Percentiles rank a stretch among this genome's conserved stretches.
phyloP scores from a whole-genome alignment of 441 rosid species.

The Adansonia rubrostipa region DNA sequence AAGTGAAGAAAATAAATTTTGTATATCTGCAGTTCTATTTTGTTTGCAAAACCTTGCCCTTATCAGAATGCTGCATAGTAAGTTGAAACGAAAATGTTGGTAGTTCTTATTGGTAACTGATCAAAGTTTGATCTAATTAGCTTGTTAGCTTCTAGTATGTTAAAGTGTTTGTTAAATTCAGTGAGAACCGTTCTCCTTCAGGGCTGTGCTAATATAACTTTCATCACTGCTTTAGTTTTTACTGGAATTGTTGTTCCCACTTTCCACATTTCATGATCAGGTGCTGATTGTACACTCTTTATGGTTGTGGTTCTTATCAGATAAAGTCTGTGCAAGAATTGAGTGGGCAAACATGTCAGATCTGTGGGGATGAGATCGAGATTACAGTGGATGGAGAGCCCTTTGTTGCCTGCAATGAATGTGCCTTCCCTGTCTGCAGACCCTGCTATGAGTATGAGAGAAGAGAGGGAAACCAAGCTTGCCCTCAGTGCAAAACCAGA shows the following conservation, averaged over 20 bases:
- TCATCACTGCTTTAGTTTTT: conserved; percentile 1
- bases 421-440: conserved; percentile 92
- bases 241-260: not conserved
- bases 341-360: conserved; percentile 76
- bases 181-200: not conserved
- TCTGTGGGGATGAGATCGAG: conserved; percentile 82
- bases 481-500: conserved; percentile 89
- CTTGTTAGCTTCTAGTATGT: not conserved
- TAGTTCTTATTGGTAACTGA: not conserved
- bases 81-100: not conserved
- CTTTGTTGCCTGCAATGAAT: conserved; percentile 92
- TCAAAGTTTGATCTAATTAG: conserved; percentile 16
- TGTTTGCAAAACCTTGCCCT: not conserved
- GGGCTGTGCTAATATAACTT: conserved; percentile 3
- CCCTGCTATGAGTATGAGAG: conserved; percentile 91
- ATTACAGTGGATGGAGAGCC: conserved; percentile 67
- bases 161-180: not conserved
- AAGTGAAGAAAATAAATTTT: conserved; percentile 9
- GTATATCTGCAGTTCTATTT: not conserved
- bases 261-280: not conserved
- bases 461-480: conserved; percentile 78
- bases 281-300: conserved; percentile 25
- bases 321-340: conserved; percentile 72
- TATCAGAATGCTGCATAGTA: not conserved
- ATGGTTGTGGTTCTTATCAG: conserved; percentile 42